A percentile compares a stretch with the other conserved stretches of the same genome.
These are phyloP conservation scores for Chimonanthus salicifolius DNA, from an alignment of 164 flowering plant species.

Conservation along the genomic window DNA sequence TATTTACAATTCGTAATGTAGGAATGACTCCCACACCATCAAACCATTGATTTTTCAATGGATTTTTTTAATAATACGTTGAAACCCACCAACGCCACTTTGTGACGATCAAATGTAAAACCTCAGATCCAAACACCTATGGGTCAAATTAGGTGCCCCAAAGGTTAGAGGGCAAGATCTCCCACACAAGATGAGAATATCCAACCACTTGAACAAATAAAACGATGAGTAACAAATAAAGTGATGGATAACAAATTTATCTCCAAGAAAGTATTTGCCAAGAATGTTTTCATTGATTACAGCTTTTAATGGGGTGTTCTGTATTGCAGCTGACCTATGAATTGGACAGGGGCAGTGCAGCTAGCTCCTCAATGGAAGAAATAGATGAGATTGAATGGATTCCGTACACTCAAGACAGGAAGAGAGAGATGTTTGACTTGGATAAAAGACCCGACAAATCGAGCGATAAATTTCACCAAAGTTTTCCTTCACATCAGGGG, in stretches of 20 bases:
- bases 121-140: no score
- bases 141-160: no score
- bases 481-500: background rate
- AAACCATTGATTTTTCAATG: no score
- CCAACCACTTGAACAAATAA: no score
- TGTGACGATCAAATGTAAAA: no score
- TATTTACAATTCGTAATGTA: background rate
- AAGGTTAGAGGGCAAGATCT: no score
- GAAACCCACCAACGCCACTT: no score
- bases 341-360: constrained; percentile 6
- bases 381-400: background rate
- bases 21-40: background rate
- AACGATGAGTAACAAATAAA: no score
- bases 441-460: background rate
- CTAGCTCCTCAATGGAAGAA: constrained; percentile 2
- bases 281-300: background rate
- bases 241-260: no score
- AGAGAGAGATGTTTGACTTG: background rate
- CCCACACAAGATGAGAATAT: no score
- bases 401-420: background rate
- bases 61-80: background rate
- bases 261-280: background rate
- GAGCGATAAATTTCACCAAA: background rate
- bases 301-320: background rate
- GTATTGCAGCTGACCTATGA: constrained; percentile 7